Evolutionary conservation across 2,329 filamentous ascomycete species (phyloP).

Genomic region (Chaetomiaceae sp.): DNA sequence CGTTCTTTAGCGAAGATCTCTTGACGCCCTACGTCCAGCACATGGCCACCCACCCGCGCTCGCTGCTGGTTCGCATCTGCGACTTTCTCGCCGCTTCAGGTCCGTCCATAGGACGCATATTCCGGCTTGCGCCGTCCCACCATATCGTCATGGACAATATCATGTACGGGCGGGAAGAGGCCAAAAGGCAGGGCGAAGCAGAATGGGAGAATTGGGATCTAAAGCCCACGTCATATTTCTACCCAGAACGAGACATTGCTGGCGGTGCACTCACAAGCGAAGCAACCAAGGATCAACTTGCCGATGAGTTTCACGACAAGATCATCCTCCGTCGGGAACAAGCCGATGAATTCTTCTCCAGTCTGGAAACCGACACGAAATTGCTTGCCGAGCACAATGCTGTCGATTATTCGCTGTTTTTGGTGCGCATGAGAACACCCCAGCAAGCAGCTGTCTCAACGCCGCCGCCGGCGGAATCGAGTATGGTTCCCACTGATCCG

Average conservation of each 20-base stretch:
- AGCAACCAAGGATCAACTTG: slow-evolving; percentile 60
- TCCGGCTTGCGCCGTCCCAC: slow-evolving; percentile 61
- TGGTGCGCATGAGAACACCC: slow-evolving; percentile 47
- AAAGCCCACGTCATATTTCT: slow-evolving; percentile 72
- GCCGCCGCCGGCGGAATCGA: slow-evolving; percentile 23
- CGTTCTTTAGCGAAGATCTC: slow-evolving; percentile 64
- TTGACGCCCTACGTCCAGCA: slow-evolving; percentile 61
- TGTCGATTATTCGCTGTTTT: slow-evolving; percentile 71
- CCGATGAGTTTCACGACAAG: slow-evolving; percentile 65
- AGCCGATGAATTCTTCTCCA: slow-evolving; percentile 51
- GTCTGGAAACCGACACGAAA: slow-evolving; percentile 58
- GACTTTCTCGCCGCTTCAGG: slow-evolving; percentile 60
- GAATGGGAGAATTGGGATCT: slow-evolving; percentile 70
- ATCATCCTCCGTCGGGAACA: slow-evolving; percentile 52
- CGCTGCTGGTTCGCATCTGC: slow-evolving; percentile 65
- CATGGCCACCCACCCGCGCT: slow-evolving; percentile 56
- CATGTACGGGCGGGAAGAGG: slow-evolving; percentile 54
- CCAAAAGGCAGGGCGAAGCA: slow-evolving; percentile 29
- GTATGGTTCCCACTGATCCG: slow-evolving; percentile 30
- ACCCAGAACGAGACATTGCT: slow-evolving; percentile 67
- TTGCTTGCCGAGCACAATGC: slow-evolving; percentile 60
- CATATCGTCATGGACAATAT: slow-evolving; percentile 78
- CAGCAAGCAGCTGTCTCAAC: slow-evolving; percentile 20
- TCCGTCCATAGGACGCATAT: slow-evolving; percentile 53
- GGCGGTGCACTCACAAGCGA: slow-evolving; percentile 59